These are phyloP conservation scores for Reutealis trisperma DNA, from an alignment of 345 rosid species.

Conservation along the genomic window DNA sequence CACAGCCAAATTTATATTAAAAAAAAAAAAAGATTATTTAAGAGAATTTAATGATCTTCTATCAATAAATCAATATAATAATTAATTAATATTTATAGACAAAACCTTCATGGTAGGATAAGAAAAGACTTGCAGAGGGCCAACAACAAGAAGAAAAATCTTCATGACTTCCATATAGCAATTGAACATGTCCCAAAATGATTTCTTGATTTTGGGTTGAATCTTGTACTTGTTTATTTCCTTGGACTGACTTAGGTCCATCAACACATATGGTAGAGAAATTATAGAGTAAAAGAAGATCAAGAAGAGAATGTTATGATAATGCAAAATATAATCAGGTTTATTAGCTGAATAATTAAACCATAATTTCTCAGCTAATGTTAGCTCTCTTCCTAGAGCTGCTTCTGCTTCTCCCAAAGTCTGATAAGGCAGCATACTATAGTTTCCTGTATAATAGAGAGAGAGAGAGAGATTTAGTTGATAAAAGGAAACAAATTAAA, in stretches of 20 bases:
- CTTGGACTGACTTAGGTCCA: conserved; percentile 15
- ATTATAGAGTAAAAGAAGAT: conserved; percentile 19
- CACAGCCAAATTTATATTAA: no score
- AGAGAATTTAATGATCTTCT: no score
- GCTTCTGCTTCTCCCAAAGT: conserved; percentile 18
- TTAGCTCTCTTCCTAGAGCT: conserved; percentile 22
- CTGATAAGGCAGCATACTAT: conserved; percentile 20
- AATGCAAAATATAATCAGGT: conserved; percentile 23
- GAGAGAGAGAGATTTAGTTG: no score
- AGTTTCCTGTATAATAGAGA: neutral
- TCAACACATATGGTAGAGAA: conserved; percentile 23
- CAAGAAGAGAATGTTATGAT: conserved; percentile 29
- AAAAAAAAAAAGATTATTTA: neutral
- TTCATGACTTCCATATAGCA: conserved; percentile 24
- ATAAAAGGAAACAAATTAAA: no score
- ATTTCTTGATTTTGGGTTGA: conserved; percentile 21
- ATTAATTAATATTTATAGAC: no score
- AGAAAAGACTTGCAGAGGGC: conserved; percentile 24
- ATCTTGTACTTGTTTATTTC: conserved; percentile 17
- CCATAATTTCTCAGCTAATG: conserved; percentile 23
- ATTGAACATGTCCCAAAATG: conserved; percentile 16
- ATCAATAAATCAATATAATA: no score
- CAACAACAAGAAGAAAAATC: conserved; percentile 17
- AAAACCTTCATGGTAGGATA: conserved; percentile 30
- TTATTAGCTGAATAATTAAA: conserved; percentile 26